A percentile compares a stretch with the other conserved stretches of the same genome.
phyloP scores from a whole-genome alignment of 805 yeast species.

The Yamadazyma insecticola region DNA sequence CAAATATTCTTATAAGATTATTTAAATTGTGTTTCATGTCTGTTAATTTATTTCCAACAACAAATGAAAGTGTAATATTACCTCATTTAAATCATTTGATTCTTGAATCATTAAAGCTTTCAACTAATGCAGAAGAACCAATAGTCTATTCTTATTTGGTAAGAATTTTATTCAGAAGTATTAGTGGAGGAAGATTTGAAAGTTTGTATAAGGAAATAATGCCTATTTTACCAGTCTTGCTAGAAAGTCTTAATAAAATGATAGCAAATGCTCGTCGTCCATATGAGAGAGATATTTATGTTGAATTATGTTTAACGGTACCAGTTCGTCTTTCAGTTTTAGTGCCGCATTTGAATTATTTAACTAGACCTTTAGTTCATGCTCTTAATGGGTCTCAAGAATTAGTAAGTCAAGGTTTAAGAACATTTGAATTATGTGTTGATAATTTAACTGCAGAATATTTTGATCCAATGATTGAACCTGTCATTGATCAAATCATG shows the following conservation, averaged over 20 bases:
- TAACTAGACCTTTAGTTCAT: constrained; percentile 87
- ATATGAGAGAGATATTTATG: constrained; percentile 89
- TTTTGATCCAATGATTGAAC: constrained; percentile 95
- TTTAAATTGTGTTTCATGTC: constrained; percentile 95
- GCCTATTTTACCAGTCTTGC: constrained; percentile 81
- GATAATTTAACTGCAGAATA: constrained; percentile 95
- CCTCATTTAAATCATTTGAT: constrained; percentile 87
- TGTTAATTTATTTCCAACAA: constrained; percentile 81
- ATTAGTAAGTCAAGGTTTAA: constrained; percentile 85
- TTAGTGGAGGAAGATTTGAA: constrained; percentile 97
- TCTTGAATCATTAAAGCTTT: constrained; percentile 67
- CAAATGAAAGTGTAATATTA: constrained; percentile 80
- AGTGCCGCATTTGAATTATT: constrained; percentile 84
- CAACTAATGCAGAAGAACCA: constrained; percentile 88
- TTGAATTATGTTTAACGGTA: constrained; percentile 89
- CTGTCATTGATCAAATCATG: constrained; percentile 92
- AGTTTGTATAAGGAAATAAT: constrained; percentile 86
- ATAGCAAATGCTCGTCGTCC: constrained; percentile 80
- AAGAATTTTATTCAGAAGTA: constrained; percentile 85
- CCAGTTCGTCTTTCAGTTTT: constrained; percentile 92
- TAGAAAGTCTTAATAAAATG: constrained; percentile 81
- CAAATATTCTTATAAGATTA: constrained; percentile 76
- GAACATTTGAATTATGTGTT: constrained; percentile 93
- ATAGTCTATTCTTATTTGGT: constrained; percentile 83
- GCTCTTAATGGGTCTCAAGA: constrained; percentile 91